A percentile compares a stretch with the other conserved stretches of the same genome.
Evolutionary conservation across 1,139 yeast species (phyloP).

Genomic region (Wickerhamomyces sp.): DNA sequence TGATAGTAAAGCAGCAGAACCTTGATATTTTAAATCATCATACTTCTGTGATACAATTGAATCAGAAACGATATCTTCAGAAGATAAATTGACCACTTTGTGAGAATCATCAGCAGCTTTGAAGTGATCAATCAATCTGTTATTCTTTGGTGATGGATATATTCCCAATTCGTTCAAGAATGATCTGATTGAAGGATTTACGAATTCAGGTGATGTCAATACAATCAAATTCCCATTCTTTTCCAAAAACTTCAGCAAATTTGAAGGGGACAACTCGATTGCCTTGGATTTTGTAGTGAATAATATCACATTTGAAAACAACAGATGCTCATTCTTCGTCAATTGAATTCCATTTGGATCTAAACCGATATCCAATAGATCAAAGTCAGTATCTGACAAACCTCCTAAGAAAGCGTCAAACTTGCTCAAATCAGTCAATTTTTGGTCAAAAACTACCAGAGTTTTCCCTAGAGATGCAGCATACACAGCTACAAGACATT

Average conservation of each 20-base stretch:
- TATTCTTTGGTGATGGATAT: constrained; percentile 75
- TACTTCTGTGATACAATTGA: constrained; percentile 18
- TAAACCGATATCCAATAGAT: background rate
- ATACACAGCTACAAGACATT: constrained; percentile 6
- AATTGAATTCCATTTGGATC: too few relatives aligned
- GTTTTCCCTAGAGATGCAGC: constrained; percentile 25
- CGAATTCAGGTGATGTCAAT: constrained; percentile 50
- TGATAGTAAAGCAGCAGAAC: constrained; percentile 51
- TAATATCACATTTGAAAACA: background rate
- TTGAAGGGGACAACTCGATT: background rate
- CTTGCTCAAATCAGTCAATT: constrained; percentile 23
- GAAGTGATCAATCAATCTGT: constrained; percentile 65
- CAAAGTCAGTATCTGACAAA: background rate
- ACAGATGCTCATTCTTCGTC: background rate
- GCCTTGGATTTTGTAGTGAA: background rate
- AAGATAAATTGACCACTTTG: constrained; percentile 18
- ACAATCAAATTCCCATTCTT: constrained; percentile 74
- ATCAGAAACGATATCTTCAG: constrained; percentile 18
- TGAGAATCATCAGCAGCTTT: constrained; percentile 22
- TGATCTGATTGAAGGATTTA: constrained; percentile 63
- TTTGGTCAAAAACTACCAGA: constrained; percentile 33
- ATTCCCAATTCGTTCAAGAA: constrained; percentile 81
- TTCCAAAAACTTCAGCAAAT: constrained; percentile 47
- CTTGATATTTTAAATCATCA: constrained; percentile 31
- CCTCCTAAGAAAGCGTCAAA: constrained; percentile 18